phyloP scores from a whole-genome alignment of 495 filamentous ascomycete genomes.

The Neurospora sp. region DNA sequence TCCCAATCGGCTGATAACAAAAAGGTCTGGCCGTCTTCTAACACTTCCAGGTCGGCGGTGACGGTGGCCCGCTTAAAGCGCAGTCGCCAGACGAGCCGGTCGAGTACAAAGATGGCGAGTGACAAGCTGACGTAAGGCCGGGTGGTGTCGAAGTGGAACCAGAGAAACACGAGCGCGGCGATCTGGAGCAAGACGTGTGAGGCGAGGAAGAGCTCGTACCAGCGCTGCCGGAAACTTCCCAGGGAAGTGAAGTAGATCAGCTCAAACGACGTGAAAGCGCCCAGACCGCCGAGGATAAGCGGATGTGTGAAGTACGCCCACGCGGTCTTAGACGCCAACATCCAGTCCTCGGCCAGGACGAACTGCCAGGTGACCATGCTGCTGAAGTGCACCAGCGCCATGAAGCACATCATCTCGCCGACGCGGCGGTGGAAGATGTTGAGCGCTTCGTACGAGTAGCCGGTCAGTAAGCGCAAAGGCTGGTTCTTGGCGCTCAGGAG shows the following conservation, averaged over 20 bases:
- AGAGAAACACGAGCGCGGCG: slow-evolving; percentile 42
- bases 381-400: slow-evolving; percentile 19
- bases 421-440: slow-evolving; percentile 47
- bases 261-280: slow-evolving; percentile 45
- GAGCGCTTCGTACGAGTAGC: slow-evolving; percentile 52
- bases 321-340: slow-evolving; percentile 6
- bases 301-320: slow-evolving; percentile 18
- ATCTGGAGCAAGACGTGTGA: slow-evolving; percentile 44
- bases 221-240: slow-evolving; percentile 16
- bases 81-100: slow-evolving; percentile 47
- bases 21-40: slow-evolving; percentile 33
- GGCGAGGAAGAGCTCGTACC: slow-evolving; percentile 21
- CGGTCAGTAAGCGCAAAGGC: slow-evolving; percentile 46
- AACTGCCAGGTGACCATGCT: slow-evolving; percentile 37
- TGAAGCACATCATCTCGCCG: slow-evolving; percentile 23
- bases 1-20: slow-evolving; percentile 33
- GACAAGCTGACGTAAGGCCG: slow-evolving; percentile 12
- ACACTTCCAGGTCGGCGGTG: slow-evolving; percentile 34
- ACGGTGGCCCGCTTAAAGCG: slow-evolving; percentile 31
- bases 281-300: slow-evolving; percentile 24
- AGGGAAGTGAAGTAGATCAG: slow-evolving; percentile 40
- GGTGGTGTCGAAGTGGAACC: slow-evolving; percentile 37
- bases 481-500: slow-evolving; percentile 55
- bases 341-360: slow-evolving; percentile 17
- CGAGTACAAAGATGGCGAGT: slow-evolving; percentile 44